Percentiles rank a stretch among this genome's conserved stretches.
These are phyloP conservation scores for Tolypocladium ophioglossoides DNA, from an alignment of 2,329 filamentous ascomycete genomes.

Conservation along the genomic window DNA sequence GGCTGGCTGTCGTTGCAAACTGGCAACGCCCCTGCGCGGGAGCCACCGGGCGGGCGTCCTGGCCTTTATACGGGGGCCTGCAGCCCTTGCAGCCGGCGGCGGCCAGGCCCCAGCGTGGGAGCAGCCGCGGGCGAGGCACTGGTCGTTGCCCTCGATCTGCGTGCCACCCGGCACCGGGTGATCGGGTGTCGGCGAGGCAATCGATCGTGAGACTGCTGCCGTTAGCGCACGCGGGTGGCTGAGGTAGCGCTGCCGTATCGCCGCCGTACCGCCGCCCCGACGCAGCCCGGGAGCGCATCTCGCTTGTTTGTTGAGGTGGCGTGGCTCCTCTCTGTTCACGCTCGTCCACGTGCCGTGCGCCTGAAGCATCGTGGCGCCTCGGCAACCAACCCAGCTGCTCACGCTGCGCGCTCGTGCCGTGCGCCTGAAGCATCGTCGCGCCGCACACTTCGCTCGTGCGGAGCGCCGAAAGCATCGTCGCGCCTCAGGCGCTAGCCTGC, in stretches of 20 bases:
- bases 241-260: not conserved
- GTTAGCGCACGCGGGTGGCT: not conserved
- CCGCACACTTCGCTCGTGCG: too few species aligned
- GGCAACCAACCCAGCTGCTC: too few species aligned
- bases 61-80: not conserved
- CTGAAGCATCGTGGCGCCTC: not conserved
- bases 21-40: too few species aligned
- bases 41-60: too few species aligned
- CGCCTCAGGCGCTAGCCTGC: too few species aligned
- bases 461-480: too few species aligned
- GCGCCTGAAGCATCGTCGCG: too few species aligned
- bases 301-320: not conserved
- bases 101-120: not conserved
- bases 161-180: slow-evolving; percentile 7
- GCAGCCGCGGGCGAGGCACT: not conserved
- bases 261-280: too few species aligned
- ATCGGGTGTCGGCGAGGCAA: slow-evolving; percentile 10
- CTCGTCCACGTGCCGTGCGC: too few species aligned
- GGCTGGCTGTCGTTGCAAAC: not conserved
- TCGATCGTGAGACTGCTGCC: slow-evolving; percentile 11
- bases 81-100: not conserved
- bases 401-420: too few species aligned
- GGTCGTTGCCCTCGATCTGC: slow-evolving; percentile 6
- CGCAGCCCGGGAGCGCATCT: too few species aligned
- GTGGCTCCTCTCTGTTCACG: not conserved